phyloP scores from a whole-genome alignment of 257 asterid genomes.

The Jasminum sambac region DNA sequence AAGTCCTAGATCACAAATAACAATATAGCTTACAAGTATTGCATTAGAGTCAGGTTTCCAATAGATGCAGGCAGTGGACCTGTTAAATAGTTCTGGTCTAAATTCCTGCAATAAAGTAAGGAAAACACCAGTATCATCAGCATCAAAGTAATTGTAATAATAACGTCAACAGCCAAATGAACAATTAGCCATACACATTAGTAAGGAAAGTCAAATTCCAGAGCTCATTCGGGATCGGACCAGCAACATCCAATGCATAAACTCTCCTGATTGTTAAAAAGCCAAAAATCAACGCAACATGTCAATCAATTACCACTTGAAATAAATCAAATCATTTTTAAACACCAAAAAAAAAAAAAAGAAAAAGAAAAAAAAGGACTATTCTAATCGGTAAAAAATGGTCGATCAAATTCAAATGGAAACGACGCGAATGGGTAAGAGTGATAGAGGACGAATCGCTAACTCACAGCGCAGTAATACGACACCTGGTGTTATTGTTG shows the following conservation, averaged over 20 bases:
- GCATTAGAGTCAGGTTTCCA: slow-evolving; percentile 60
- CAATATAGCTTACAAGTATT: slow-evolving; percentile 50
- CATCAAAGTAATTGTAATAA: neutral
- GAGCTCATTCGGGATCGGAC: slow-evolving; percentile 56
- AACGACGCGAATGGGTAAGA: neutral
- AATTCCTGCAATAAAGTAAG: slow-evolving; percentile 41
- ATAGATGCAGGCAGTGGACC: slow-evolving; percentile 62
- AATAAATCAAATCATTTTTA: neutral
- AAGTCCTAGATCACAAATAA: neutral
- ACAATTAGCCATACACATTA: slow-evolving; percentile 34
- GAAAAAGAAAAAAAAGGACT: neutral
- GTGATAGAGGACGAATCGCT: neutral
- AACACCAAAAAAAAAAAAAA: neutral
- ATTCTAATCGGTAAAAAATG: neutral
- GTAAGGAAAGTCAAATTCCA: slow-evolving; percentile 58
- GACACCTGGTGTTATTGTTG: slow-evolving; percentile 43
- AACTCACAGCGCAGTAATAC: slow-evolving; percentile 29
- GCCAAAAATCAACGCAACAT: slow-evolving; percentile 6
- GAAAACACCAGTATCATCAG: slow-evolving; percentile 2
- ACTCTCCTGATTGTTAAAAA: slow-evolving; percentile 39
- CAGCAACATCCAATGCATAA: slow-evolving; percentile 38
- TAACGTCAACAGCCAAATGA: neutral
- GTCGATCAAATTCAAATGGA: neutral
- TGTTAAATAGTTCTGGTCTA: slow-evolving; percentile 58
- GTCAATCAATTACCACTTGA: neutral